Evolutionary conservation across 177 flowering plant genomes (phyloP), one percentile per base, ranked within the genome.

Genomic region (Vitis hybrid): DNA sequence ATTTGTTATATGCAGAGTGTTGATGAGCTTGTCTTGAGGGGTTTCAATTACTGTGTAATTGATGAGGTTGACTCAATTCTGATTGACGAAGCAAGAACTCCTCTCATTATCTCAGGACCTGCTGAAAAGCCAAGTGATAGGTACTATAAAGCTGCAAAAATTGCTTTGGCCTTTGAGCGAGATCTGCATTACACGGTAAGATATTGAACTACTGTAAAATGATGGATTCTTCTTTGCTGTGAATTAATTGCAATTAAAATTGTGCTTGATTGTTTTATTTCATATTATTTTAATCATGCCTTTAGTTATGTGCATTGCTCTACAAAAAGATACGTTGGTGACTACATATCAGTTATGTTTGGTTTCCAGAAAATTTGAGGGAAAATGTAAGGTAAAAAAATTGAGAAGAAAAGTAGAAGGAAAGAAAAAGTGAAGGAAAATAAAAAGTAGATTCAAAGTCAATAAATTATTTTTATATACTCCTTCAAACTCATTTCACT

Each of bases 31-130:
- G 99, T 95, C 65, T 29, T 89, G 84, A 90, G 96, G 83, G 77
- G 71, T 73, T 93, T 93, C 79, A 91, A 88, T 79, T 93, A 83
- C 71, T 95, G 99, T 78, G 84, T 95, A 56, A 95, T 95, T 74
- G 99, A 95, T 81, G 99, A 95, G 85, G 99, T 95, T 78, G 99
- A 95, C 82, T 95, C 99, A 64, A 95, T 95, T 78, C 98, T 95
- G 57, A 93, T 95, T 76, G 99, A 95, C 85, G 99, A 95, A 84
- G 99, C 98, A 74, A 89, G 99, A 81, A 95, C 99, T 50, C 98
- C 99, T 63, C 96, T 95, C 65, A 95, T 93, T 75, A 93, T 95
- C 81, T 95, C 99, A 56, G 99, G 99, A 57, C 88, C 97, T 62
- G 99, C 99, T 70, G 98, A 95, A 70, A 95, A 87, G 76, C 99